Evolutionary conservation across 2,329 filamentous ascomycete species (phyloP).

Genomic region (Tolypocladium guangdongense): DNA sequence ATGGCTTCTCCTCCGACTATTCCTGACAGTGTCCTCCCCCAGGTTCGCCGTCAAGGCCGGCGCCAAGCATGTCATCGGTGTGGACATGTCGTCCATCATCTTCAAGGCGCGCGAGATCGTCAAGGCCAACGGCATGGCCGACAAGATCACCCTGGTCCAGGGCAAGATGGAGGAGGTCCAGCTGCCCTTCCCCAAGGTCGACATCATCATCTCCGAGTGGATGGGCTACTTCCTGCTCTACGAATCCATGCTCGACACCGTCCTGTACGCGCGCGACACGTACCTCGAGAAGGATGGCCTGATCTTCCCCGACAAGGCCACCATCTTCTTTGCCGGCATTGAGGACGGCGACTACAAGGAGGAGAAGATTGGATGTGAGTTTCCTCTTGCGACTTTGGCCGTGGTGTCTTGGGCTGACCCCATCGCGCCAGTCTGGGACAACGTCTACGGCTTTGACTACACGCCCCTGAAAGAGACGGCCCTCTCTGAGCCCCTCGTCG

Average conservation of each 20-base stretch:
- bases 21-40: slow-evolving; percentile 3
- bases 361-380: slow-evolving; percentile 97
- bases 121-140: slow-evolving; percentile 76
- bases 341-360: slow-evolving; percentile 99
- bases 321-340: slow-evolving; percentile 91
- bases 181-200: slow-evolving; percentile 87
- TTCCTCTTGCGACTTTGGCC: neutral
- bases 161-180: slow-evolving; percentile 99
- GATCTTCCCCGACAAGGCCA: slow-evolving; percentile 98
- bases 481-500: slow-evolving; percentile 89
- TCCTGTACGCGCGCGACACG: slow-evolving; percentile 88
- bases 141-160: slow-evolving; percentile 95
- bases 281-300: slow-evolving; percentile 80
- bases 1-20: neutral
- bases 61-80: slow-evolving; percentile 96
- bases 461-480: slow-evolving; percentile 86
- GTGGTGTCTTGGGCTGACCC: neutral
- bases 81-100: slow-evolving; percentile 99
- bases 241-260: slow-evolving; percentile 97
- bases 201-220: slow-evolving; percentile 99
- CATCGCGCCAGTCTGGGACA: slow-evolving; percentile 74
- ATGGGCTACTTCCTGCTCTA: slow-evolving; percentile 99
- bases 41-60: slow-evolving; percentile 97
- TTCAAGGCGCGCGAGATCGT: slow-evolving; percentile 97
- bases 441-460: slow-evolving; percentile 97